Percentiles rank a stretch among this genome's conserved stretches.
Conservation (phyloP, 1,284 basidiomycete species). For the Inonotus hispidus region DNA sequence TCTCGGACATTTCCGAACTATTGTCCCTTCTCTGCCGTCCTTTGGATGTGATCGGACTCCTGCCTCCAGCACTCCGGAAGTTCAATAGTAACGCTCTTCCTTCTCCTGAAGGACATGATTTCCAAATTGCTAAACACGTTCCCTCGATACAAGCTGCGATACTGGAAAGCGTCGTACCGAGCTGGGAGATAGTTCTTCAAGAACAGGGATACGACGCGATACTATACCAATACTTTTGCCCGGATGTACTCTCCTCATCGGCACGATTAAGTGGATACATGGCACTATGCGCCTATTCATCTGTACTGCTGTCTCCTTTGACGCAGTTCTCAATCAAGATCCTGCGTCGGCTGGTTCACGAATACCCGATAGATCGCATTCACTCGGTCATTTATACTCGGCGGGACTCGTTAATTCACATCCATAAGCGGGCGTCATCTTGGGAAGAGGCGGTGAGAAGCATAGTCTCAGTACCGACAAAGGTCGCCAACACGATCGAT, state of each 20-base stretch:
- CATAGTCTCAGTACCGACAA: slow-evolving; percentile 53
- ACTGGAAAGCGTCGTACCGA: slow-evolving; percentile 59
- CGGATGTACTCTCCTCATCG: slow-evolving; percentile 50
- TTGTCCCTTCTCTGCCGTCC: slow-evolving; percentile 52
- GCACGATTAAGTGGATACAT: slow-evolving; percentile 46
- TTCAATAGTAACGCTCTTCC: slow-evolving; percentile 35
- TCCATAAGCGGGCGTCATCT: slow-evolving; percentile 30
- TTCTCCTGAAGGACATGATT: slow-evolving; percentile 19
- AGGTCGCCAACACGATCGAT: slow-evolving; percentile 52
- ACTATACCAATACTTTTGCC: slow-evolving; percentile 65
- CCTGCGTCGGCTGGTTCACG: slow-evolving; percentile 46
- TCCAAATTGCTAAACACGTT: slow-evolving; percentile 44
- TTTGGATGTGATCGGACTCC: slow-evolving; percentile 47
- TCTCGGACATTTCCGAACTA: slow-evolving; percentile 46
- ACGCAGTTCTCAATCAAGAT: slow-evolving; percentile 43
- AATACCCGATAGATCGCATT: slow-evolving; percentile 67
- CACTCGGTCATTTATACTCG: slow-evolving; percentile 43
- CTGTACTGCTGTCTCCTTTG: slow-evolving; percentile 48
- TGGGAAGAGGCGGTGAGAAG: slow-evolving; percentile 73
- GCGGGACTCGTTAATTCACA: slow-evolving; percentile 18
- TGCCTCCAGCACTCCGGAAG: slow-evolving; percentile 47
- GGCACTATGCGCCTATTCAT: slow-evolving; percentile 55
- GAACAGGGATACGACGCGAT: slow-evolving; percentile 42
- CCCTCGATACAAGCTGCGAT: slow-evolving; percentile 56
- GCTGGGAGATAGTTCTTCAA: slow-evolving; percentile 57